phyloP scores from a whole-genome alignment of 73 alveolate genomes.

The Paraurostyla sp. region DNA sequence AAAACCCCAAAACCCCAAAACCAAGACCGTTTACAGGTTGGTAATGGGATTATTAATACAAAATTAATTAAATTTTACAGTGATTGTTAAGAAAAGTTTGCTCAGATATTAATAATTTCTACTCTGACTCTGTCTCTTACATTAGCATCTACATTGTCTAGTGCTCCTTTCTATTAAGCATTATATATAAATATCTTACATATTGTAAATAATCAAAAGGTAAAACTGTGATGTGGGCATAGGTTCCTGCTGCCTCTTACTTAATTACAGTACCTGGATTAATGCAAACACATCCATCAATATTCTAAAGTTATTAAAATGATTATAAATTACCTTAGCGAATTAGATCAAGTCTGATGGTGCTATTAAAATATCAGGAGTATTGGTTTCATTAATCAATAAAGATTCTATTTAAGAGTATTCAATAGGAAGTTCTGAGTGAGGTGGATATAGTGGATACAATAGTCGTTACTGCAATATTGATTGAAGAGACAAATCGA shows the following conservation, averaged over 20 bases:
- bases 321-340: slow-evolving; percentile 22
- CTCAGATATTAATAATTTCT: slow-evolving; percentile 47
- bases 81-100: too few species aligned
- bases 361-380: slow-evolving; percentile 70
- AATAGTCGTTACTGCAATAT: slow-evolving; percentile 42
- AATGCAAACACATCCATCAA: slow-evolving; percentile 53
- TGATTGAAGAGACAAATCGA: slow-evolving; percentile 32
- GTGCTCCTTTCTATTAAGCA: background rate
- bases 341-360: slow-evolving; percentile 56
- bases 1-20: too few species aligned
- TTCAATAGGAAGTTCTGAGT: slow-evolving; percentile 59
- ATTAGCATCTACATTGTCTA: background rate
- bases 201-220: slow-evolving; percentile 22
- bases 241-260: slow-evolving; percentile 52
- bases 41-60: too few species aligned
- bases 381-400: background rate
- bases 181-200: background rate
- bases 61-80: too few species aligned
- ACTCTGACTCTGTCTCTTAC: slow-evolving; percentile 53
- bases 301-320: background rate
- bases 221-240: slow-evolving; percentile 32
- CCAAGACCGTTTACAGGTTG: too few species aligned
- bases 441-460: slow-evolving; percentile 75
- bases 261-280: slow-evolving; percentile 71
- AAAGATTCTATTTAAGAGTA: slow-evolving; percentile 18